A percentile compares a stretch with the other conserved stretches of the same genome.
Conservation (phyloP, 208 protist genomes). For the Polymyxa betae region DNA sequence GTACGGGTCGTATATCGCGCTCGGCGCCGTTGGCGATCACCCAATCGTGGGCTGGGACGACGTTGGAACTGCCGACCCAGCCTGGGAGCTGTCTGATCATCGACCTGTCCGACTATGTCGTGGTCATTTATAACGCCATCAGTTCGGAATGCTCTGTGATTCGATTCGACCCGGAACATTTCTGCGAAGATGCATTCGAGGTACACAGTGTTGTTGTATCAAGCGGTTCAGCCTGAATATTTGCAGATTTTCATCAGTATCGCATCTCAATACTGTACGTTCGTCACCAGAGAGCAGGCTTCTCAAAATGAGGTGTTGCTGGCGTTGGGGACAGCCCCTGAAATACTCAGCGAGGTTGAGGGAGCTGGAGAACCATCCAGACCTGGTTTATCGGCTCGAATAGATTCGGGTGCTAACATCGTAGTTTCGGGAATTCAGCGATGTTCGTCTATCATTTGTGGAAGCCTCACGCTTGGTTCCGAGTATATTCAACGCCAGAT, state of each 20-base stretch:
- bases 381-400: background rate
- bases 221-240: background rate
- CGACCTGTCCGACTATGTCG: background rate
- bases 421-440: background rate
- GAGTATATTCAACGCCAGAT: background rate
- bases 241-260: background rate
- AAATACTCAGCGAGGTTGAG: background rate
- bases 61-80: background rate
- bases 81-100: conserved; percentile 23
- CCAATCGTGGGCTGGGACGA: background rate
- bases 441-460: conserved; percentile 16
- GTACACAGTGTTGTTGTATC: background rate
- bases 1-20: background rate
- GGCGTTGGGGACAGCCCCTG: background rate
- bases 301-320: background rate
- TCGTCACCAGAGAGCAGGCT: background rate
- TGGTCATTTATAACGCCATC: background rate
- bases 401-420: background rate
- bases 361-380: background rate
- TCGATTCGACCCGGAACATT: background rate
- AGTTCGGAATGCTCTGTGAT: background rate
- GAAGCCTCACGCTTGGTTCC: background rate
- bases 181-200: background rate
- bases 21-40: background rate
- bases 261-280: background rate